Conservation (phyloP, 768 basidiomycete genomes). For the Leccinum disarticulatum region DNA sequence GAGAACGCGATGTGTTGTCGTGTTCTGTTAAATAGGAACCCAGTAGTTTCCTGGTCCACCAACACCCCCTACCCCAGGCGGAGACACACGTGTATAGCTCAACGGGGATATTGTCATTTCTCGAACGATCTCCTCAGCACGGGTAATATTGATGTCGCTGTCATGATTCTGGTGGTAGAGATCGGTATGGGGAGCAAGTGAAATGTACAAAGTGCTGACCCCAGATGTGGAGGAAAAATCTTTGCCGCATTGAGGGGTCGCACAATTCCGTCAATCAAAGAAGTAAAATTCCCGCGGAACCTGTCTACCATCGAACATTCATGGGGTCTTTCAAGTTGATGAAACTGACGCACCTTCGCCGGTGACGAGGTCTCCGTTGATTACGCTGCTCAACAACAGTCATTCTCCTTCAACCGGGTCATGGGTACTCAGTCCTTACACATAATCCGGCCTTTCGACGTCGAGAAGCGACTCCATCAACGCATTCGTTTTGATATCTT, state of each 20-base stretch:
- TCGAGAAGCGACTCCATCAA: constrained; percentile 57
- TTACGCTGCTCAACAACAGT: constrained; percentile 42
- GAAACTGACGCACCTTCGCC: constrained; percentile 52
- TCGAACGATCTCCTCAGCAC: constrained; percentile 62
- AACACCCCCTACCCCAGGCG: constrained; percentile 59
- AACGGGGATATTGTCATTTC: constrained; percentile 54
- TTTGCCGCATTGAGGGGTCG: constrained; percentile 54
- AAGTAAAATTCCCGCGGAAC: constrained; percentile 65
- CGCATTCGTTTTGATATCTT: constrained; percentile 61
- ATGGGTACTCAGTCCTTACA: constrained; percentile 44
- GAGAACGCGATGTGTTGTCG: background rate
- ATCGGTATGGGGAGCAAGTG: background rate
- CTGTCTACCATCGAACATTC: constrained; percentile 45
- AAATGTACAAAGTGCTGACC: constrained; percentile 38
- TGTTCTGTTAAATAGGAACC: constrained; percentile 60
- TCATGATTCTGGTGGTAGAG: constrained; percentile 61
- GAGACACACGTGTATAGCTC: constrained; percentile 64
- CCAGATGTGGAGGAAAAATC: constrained; percentile 67
- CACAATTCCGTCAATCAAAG: constrained; percentile 62
- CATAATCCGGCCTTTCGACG: constrained; percentile 66
- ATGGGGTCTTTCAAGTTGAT: background rate
- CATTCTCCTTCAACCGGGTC: background rate
- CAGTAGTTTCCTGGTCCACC: constrained; percentile 73
- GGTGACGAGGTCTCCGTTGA: constrained; percentile 75
- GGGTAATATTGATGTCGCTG: constrained; percentile 71